A percentile compares a stretch with the other conserved stretches of the same genome.
Evolutionary conservation across 1,139 yeast genomes (phyloP).

Genomic region (Diutina pseudorugosa): DNA sequence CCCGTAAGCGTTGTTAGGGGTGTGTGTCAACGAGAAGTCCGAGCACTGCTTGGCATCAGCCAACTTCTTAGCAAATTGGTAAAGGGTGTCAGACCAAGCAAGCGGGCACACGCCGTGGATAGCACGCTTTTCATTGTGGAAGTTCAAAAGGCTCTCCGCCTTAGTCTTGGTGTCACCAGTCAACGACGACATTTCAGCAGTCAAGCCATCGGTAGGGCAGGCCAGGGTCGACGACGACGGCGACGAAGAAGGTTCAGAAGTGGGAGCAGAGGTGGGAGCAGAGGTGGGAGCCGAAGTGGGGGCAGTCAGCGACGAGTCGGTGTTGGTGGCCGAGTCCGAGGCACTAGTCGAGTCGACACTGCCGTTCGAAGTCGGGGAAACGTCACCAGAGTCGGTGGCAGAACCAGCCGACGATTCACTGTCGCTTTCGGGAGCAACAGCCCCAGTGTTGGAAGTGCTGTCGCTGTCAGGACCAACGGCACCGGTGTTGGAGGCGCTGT

Average conservation of each 20-base stretch:
- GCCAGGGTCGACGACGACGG: slow-evolving; percentile 9
- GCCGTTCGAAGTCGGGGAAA: not conserved
- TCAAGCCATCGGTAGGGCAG: slow-evolving; percentile 9
- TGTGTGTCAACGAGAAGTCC: slow-evolving; percentile 39
- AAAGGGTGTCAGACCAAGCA: slow-evolving; percentile 36
- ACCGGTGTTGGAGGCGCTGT: not conserved
- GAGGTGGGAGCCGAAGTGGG: slow-evolving; percentile 5
- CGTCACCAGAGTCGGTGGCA: not conserved
- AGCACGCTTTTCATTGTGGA: slow-evolving; percentile 43
- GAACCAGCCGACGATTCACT: not conserved
- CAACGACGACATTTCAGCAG: slow-evolving; percentile 6
- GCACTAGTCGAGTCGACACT: not conserved
- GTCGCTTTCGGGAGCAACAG: not conserved
- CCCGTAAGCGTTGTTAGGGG: slow-evolving; percentile 39
- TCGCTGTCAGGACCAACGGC: not conserved
- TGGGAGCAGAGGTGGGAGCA: not conserved
- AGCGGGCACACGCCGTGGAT: slow-evolving; percentile 37
- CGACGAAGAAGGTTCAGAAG: slow-evolving; percentile 5
- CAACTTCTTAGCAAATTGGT: slow-evolving; percentile 35
- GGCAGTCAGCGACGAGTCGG: slow-evolving; percentile 2
- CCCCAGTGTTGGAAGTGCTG: not conserved
- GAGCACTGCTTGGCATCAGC: slow-evolving; percentile 34
- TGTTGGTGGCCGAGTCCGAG: not conserved
- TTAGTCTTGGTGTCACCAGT: slow-evolving; percentile 13
- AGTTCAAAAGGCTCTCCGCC: slow-evolving; percentile 25